phyloP scores from a whole-genome alignment of 202 grass and related monocot species.

The Zoysia matrella region DNA sequence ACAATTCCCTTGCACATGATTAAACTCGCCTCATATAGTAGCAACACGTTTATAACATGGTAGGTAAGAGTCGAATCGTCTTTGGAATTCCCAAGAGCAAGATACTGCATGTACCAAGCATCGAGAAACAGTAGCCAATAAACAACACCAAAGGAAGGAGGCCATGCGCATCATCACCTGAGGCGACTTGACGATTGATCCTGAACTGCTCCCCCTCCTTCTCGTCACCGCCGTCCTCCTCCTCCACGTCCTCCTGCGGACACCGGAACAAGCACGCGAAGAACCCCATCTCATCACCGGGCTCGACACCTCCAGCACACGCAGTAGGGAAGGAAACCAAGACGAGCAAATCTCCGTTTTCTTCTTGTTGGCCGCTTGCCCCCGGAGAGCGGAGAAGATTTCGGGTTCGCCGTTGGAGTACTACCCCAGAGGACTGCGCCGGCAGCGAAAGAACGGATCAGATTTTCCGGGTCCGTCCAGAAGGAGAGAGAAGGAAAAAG shows the following conservation, averaged over 20 bases:
- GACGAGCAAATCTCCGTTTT: slow-evolving; percentile 14
- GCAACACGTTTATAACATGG: neutral
- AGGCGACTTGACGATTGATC: slow-evolving; percentile 17
- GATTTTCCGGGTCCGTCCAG: neutral
- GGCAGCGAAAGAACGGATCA: slow-evolving; percentile 19
- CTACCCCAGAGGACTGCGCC: neutral
- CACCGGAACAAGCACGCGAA: slow-evolving; percentile 57
- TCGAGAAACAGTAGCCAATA: neutral
- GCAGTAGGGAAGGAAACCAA: neutral
- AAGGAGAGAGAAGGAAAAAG: neutral
- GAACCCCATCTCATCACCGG: slow-evolving; percentile 58
- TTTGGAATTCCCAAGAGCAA: neutral
- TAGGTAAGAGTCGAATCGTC: neutral
- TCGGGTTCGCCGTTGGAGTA: neutral
- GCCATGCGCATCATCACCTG: slow-evolving; percentile 38
- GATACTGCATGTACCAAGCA: neutral
- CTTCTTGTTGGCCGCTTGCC: neutral
- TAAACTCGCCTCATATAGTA: neutral
- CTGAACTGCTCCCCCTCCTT: neutral
- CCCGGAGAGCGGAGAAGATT: neutral
- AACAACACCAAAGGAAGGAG: neutral
- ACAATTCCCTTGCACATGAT: neutral
- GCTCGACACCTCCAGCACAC: slow-evolving; percentile 1
- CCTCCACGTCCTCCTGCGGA: neutral
- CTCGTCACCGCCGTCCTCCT: slow-evolving; percentile 19